Conservation (phyloP, 2,329 filamentous ascomycete species). For the Fragosphaeria purpurea region DNA sequence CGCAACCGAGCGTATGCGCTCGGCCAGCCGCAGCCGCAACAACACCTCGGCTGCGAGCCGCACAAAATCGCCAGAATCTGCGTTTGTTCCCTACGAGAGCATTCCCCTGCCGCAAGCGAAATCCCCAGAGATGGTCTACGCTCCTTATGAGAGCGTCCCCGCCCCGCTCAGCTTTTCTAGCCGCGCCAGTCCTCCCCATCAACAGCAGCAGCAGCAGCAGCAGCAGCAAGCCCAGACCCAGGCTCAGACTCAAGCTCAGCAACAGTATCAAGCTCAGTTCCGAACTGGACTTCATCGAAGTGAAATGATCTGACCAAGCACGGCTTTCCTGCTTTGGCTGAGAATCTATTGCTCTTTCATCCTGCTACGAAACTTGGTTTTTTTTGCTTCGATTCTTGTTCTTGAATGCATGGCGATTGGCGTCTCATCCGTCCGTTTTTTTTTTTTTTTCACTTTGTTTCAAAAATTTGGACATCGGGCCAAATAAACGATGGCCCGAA, state of each 20-base stretch:
- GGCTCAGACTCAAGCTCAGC: conserved; percentile 17
- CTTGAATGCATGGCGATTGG: conserved; percentile 25
- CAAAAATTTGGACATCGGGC: no score
- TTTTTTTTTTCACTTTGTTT: conserved; percentile 11
- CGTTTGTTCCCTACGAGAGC: conserved; percentile 28
- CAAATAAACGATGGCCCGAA: no score
- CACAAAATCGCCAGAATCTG: conserved; percentile 28
- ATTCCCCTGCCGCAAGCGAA: conserved; percentile 27
- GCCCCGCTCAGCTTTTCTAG: conserved; percentile 23
- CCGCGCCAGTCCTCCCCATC: conserved; percentile 25
- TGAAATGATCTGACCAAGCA: conserved; percentile 41
- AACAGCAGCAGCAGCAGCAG: conserved; percentile 22
- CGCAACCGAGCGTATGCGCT: conserved; percentile 50
- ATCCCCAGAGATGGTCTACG: conserved; percentile 21
- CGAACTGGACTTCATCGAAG: conserved; percentile 42
- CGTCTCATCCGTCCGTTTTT: conserved; percentile 16
- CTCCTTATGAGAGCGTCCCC: conserved; percentile 34
- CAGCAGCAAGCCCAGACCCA: conserved; percentile 15
- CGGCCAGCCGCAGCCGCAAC: conserved; percentile 46
- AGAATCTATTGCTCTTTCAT: conserved; percentile 1
- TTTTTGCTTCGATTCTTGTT: conserved; percentile 4
- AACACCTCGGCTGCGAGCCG: conserved; percentile 25
- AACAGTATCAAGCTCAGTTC: conserved; percentile 25
- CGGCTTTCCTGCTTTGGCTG: no score
- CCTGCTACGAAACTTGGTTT: no score